Evolutionary conservation across 2,329 filamentous ascomycete genomes (phyloP), one percentile per base, ranked within the genome.

Genomic region (Ceratocystis diversiconidia): DNA sequence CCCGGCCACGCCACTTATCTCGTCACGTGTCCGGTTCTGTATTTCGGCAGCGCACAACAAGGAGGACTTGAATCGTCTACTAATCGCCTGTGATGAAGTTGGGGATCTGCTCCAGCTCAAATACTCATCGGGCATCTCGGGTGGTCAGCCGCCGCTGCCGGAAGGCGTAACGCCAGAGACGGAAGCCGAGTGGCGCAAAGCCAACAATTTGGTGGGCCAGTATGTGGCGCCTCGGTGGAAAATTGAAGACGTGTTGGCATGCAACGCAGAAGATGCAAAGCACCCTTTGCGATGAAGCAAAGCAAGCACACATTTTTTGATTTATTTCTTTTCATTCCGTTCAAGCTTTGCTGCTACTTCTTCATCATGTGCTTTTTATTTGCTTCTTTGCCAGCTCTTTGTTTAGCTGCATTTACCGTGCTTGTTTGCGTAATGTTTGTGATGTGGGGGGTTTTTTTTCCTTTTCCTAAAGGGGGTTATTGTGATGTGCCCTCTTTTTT

Each of bases 1-100:
- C 74, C 94, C 94, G 5, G 94, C 92, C 7, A 99, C 94, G 1
- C 94, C 94, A 1, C 83, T 99, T 59, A 95, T 97, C 71, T 95
- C 89, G 68, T 96, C 92, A 22, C 88, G 94, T 69, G 94, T 90
- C 62, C 88, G 94, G 61, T 96, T 99, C 83, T 99, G 94, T 74
- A 85, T 99, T 64, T 96, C 91, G 2, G 86, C 94, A 1, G 90
- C 94, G 1, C 94, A 99, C 79, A 99, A 95, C 76, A 99, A 99
- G 79, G 94, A 99, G 62, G 94, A 99, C 74, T 82, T 99, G 71
- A 94, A 99, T 75, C 86, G 92, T 61, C 79, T 99, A 67, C 79
- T 99, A 62, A 81, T 85, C 3, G 94, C 94, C 17, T 97, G 92
- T 72, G 90, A 97, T 73, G 89, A 97, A 75, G 85, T 96, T 66